Percentiles rank a stretch among this genome's conserved stretches.
phyloP scores from a whole-genome alignment of 768 basidiomycete species.

The Boletus tylopilopsis region DNA sequence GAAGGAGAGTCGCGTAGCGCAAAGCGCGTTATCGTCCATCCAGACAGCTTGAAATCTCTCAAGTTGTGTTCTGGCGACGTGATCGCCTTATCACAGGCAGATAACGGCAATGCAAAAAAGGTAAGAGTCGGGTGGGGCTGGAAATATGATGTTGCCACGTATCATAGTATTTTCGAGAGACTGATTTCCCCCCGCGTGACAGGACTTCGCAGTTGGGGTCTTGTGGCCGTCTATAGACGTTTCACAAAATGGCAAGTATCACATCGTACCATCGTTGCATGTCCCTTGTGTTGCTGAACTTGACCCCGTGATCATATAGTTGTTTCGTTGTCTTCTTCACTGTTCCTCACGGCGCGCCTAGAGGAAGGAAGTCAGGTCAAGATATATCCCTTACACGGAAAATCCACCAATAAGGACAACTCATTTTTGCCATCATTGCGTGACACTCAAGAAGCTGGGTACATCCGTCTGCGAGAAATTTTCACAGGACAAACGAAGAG shows the following conservation, averaged over 20 bases:
- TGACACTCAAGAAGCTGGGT: slow-evolving; percentile 47
- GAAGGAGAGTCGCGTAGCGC: slow-evolving; percentile 47
- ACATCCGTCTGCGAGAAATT: slow-evolving; percentile 52
- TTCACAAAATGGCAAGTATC: slow-evolving; percentile 51
- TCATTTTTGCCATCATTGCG: slow-evolving; percentile 49
- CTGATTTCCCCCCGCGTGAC: slow-evolving; percentile 17
- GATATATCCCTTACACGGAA: slow-evolving; percentile 46
- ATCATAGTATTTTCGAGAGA: slow-evolving; percentile 8
- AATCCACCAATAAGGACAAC: slow-evolving; percentile 33
- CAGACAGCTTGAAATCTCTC: slow-evolving; percentile 54
- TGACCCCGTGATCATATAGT: slow-evolving; percentile 36
- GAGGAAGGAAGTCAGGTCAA: slow-evolving; percentile 45
- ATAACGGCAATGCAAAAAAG: slow-evolving; percentile 32
- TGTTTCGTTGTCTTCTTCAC: slow-evolving; percentile 51
- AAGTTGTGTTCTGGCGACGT: slow-evolving; percentile 70
- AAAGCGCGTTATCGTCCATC: slow-evolving; percentile 61
- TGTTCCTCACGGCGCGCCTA: slow-evolving; percentile 60
- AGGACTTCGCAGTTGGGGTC: slow-evolving; percentile 66
- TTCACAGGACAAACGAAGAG: slow-evolving; percentile 15
- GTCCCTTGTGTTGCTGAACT: slow-evolving; percentile 9
- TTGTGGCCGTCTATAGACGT: slow-evolving; percentile 74
- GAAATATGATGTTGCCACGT: slow-evolving; percentile 2
- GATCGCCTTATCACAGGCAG: slow-evolving; percentile 47
- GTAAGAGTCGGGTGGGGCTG: slow-evolving; percentile 28
- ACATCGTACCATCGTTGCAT: background rate